Evolutionary conservation across 805 yeast genomes (phyloP).

Genomic region (Ogataea nakhonphanomensis): DNA sequence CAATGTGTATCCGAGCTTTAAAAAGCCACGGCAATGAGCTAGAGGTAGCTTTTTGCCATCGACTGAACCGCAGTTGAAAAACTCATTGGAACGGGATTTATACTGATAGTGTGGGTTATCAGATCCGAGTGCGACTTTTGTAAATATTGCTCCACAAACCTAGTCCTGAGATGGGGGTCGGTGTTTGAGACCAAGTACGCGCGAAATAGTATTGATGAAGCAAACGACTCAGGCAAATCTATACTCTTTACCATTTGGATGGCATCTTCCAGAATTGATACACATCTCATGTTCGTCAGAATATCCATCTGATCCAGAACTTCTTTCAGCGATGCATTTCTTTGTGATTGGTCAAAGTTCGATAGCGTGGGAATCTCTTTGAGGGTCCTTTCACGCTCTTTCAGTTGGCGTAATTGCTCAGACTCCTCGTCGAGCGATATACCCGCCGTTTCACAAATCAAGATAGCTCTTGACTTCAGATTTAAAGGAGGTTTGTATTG

Average conservation of each 20-base stretch:
- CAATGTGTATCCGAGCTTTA: conserved; percentile 61
- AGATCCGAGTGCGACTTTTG: conserved; percentile 32
- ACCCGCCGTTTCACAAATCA: conserved; percentile 33
- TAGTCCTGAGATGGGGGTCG: conserved; percentile 37
- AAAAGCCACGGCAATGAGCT: conserved; percentile 45
- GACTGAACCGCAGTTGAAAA: conserved; percentile 1
- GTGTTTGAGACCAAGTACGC: conserved; percentile 35
- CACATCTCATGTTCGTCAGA: conserved; percentile 31
- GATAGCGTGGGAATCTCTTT: conserved; percentile 29
- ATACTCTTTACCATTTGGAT: conserved; percentile 21
- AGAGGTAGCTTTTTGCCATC: conserved; percentile 3
- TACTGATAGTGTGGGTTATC: conserved; percentile 4
- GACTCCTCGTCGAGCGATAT: conserved; percentile 29
- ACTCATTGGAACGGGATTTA: background rate
- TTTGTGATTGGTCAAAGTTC: conserved; percentile 26
- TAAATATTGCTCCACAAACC: conserved; percentile 37
- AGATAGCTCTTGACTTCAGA: conserved; percentile 34
- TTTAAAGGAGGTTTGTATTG: conserved; percentile 65
- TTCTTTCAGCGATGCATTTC: conserved; percentile 22
- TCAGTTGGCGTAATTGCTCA: conserved; percentile 24
- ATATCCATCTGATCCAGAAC: conserved; percentile 27
- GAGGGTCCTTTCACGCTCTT: conserved; percentile 24
- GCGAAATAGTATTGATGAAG: conserved; percentile 37
- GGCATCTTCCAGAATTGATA: conserved; percentile 21
- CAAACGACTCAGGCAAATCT: conserved; percentile 6